Conservation (phyloP, 257 asterid genomes). For the Salvia rosmarinus region DNA sequence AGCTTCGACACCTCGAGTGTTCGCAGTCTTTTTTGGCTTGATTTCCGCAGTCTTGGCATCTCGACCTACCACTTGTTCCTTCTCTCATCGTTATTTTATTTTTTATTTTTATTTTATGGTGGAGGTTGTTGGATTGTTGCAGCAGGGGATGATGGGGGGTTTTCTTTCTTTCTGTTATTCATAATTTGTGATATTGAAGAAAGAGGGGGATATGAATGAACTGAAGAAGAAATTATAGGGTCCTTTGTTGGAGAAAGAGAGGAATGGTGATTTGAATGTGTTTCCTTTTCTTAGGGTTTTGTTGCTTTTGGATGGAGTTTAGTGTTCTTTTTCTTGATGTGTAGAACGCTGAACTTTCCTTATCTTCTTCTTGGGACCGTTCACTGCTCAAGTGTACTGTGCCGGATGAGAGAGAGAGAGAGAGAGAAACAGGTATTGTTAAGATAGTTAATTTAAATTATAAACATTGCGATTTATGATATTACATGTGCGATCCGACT, state of each 20-base stretch:
- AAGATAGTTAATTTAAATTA: not conserved
- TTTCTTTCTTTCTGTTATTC: not conserved
- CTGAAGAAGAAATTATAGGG: too few relatives aligned
- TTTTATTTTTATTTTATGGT: not conserved
- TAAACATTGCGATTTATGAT: not conserved
- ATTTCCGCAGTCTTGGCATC: slow-evolving; percentile 83
- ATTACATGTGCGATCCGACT: not conserved
- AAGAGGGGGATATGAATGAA: not conserved
- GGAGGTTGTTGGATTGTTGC: not conserved
- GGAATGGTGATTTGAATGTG: not conserved
- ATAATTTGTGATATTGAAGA: not conserved
- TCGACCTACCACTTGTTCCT: slow-evolving; percentile 25
- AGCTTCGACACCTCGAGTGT: slow-evolving; percentile 64
- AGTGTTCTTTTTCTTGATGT: not conserved
- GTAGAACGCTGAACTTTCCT: slow-evolving; percentile 1
- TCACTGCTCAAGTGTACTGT: slow-evolving; percentile 42
- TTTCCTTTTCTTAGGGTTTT: not conserved
- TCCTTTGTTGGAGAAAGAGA: not conserved
- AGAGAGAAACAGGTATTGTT: too few relatives aligned
- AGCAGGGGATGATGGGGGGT: slow-evolving; percentile 12
- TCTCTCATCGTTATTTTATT: not conserved
- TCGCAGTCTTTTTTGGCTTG: slow-evolving; percentile 77
- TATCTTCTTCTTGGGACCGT: slow-evolving; percentile 34
- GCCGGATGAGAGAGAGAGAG: not conserved
- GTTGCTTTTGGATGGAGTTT: slow-evolving; percentile 1